phyloP scores from a whole-genome alignment of 2,329 filamentous ascomycete genomes.

The Coniochaeta sp. region DNA sequence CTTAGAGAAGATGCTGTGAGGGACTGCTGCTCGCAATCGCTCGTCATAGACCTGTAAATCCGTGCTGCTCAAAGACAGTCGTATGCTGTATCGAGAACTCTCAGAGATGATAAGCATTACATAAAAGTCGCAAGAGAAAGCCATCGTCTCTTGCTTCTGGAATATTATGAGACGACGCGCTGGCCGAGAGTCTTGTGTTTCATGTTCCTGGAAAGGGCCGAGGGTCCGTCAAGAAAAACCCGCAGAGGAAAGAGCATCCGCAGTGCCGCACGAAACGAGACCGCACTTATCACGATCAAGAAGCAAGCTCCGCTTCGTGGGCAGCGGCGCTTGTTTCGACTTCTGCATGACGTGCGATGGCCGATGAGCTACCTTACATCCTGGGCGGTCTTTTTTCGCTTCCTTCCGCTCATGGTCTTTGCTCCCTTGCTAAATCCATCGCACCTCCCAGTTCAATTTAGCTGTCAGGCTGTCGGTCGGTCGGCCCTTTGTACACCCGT shows the following conservation, averaged over 20 bases:
- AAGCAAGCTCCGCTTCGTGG: neutral
- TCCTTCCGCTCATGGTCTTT: neutral
- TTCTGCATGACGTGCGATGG: conserved; percentile 14
- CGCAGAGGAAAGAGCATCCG: neutral
- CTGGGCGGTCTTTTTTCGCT: neutral
- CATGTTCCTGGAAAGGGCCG: conserved; percentile 17
- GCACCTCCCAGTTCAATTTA: neutral
- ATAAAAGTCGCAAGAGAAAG: conserved; percentile 1
- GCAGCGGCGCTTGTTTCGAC: conserved; percentile 19
- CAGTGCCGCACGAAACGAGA: neutral
- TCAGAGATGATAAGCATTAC: conserved; percentile 2
- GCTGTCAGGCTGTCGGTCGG: too few relatives aligned
- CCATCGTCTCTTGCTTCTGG: conserved; percentile 9
- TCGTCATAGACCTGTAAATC: neutral
- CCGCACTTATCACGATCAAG: neutral
- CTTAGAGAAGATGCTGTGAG: neutral
- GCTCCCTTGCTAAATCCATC: neutral
- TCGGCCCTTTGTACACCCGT: neutral
- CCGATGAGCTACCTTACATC: neutral
- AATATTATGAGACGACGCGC: conserved; percentile 10
- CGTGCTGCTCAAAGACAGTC: neutral
- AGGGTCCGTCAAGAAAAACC: neutral
- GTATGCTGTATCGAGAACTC: neutral
- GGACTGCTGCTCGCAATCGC: neutral
- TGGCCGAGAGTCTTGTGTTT: conserved; percentile 12